A percentile compares a stretch with the other conserved stretches of the same genome.
These are phyloP conservation scores for Pyracantha coccinea DNA, from an alignment of 331 rosid species.

Conservation along the genomic window DNA sequence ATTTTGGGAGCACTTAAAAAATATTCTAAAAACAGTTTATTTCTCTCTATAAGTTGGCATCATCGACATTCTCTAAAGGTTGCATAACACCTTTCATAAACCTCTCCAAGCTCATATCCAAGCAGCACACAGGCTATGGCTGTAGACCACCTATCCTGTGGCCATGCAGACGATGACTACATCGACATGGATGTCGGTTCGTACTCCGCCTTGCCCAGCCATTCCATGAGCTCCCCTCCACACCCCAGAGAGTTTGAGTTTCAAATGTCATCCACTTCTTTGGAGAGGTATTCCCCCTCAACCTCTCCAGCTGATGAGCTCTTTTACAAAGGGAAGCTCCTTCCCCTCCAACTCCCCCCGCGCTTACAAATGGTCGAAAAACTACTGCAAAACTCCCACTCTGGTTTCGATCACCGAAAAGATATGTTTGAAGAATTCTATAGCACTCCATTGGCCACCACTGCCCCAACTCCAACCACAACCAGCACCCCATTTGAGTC, in stretches of 20 bases:
- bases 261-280: slow-evolving; percentile 66
- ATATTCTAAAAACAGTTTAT: not conserved
- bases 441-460: slow-evolving; percentile 67
- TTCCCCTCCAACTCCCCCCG: slow-evolving; percentile 98
- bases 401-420: slow-evolving; percentile 9
- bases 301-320: slow-evolving; percentile 99
- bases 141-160: slow-evolving; percentile 32
- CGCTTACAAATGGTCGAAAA: slow-evolving; percentile 81
- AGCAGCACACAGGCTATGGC: slow-evolving; percentile 40
- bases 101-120: slow-evolving; percentile 25
- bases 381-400: slow-evolving; percentile 48
- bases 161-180: slow-evolving; percentile 73
- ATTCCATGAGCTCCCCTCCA: slow-evolving; percentile 37
- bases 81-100: slow-evolving; percentile 27
- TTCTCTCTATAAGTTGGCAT: not conserved
- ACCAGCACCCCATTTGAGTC: slow-evolving; percentile 69
- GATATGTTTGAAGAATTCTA: slow-evolving; percentile 53
- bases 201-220: slow-evolving; percentile 41
- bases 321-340: slow-evolving; percentile 95
- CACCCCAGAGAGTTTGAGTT: slow-evolving; percentile 85
- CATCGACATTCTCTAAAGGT: slow-evolving; percentile 31
- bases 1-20: slow-evolving; percentile 7
- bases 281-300: slow-evolving; percentile 42
- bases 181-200: slow-evolving; percentile 88
- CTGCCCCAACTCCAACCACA: slow-evolving; percentile 56